phyloP scores from a whole-genome alignment of 495 filamentous ascomycete species.

The Tuber calosporum region DNA sequence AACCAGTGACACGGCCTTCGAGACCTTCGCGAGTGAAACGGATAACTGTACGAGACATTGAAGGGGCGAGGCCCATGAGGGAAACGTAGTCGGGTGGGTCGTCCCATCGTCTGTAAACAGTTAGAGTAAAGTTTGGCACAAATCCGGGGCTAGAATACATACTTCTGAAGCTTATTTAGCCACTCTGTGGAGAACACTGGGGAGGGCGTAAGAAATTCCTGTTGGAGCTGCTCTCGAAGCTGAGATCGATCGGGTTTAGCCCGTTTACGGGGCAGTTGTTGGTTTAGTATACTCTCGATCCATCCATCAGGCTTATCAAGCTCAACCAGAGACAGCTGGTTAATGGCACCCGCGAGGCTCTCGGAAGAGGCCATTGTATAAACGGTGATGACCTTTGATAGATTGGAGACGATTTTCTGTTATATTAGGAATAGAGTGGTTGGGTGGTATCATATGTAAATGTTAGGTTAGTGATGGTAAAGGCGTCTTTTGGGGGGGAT shows the following conservation, averaged over 20 bases:
- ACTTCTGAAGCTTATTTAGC: slow-evolving; percentile 82
- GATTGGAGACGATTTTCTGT: not conserved
- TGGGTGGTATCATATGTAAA: not conserved
- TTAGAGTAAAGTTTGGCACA: slow-evolving; percentile 12
- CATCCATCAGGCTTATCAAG: slow-evolving; percentile 33
- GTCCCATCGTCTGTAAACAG: slow-evolving; percentile 63
- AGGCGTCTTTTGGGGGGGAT: not conserved
- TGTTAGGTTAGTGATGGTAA: not conserved
- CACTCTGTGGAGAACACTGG: slow-evolving; percentile 68
- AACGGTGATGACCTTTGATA: not conserved
- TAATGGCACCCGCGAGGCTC: slow-evolving; percentile 20
- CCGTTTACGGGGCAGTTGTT: slow-evolving; percentile 54
- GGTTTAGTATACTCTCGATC: slow-evolving; percentile 55
- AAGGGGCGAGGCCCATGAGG: slow-evolving; percentile 78
- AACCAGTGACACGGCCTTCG: slow-evolving; percentile 87
- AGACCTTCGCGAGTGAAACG: slow-evolving; percentile 88
- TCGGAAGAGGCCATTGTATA: slow-evolving; percentile 17
- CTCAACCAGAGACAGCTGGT: slow-evolving; percentile 16
- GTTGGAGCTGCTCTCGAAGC: slow-evolving; percentile 62
- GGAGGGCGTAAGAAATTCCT: slow-evolving; percentile 70
- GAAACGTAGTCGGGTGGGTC: slow-evolving; percentile 64
- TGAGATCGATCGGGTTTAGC: slow-evolving; percentile 51
- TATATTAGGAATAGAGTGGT: not conserved
- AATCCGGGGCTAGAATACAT: slow-evolving; percentile 24
- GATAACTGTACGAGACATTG: slow-evolving; percentile 84